These are phyloP conservation scores for Aspergillus versicolor DNA, from an alignment of 2,329 filamentous ascomycete species.

Conservation along the genomic window DNA sequence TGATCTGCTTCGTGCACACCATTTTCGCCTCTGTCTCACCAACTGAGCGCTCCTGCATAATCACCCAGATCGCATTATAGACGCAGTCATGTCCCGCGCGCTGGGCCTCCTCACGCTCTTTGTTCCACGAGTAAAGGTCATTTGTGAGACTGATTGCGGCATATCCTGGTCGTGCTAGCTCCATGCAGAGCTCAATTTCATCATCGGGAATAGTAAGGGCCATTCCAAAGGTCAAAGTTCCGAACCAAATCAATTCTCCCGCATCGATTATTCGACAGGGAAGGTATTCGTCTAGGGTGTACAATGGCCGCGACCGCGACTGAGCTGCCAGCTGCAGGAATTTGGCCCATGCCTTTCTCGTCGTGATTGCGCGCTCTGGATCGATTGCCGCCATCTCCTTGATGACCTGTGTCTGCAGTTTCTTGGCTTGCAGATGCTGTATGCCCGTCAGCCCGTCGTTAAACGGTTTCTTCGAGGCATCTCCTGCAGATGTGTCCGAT, in stretches of 20 bases:
- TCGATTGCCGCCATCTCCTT: background rate
- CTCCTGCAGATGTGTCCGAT: too few species aligned
- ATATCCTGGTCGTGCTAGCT: background rate
- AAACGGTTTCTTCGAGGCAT: too few species aligned
- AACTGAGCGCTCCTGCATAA: background rate
- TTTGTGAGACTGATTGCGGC: background rate
- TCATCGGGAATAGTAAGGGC: too few species aligned
- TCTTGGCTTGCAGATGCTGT: background rate
- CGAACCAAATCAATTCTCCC: background rate
- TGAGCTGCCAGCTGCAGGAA: background rate
- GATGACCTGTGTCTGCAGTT: background rate
- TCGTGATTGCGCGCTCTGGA: background rate
- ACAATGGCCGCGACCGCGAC: background rate
- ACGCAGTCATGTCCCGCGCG: background rate
- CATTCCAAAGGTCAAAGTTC: too few species aligned
- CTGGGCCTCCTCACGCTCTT: background rate
- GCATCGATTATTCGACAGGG: background rate
- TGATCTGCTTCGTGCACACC: too few species aligned
- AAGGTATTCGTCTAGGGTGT: background rate
- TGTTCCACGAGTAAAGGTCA: constrained; percentile 1
- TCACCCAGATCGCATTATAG: background rate
- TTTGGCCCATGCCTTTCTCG: too few species aligned
- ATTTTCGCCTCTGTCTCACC: background rate
- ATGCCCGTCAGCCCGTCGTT: too few species aligned
- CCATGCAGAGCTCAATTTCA: background rate